A percentile compares a stretch with the other conserved stretches of the same genome.
Evolutionary conservation across 495 filamentous ascomycete species (phyloP).

Genomic region (Penicillium chermesinum): DNA sequence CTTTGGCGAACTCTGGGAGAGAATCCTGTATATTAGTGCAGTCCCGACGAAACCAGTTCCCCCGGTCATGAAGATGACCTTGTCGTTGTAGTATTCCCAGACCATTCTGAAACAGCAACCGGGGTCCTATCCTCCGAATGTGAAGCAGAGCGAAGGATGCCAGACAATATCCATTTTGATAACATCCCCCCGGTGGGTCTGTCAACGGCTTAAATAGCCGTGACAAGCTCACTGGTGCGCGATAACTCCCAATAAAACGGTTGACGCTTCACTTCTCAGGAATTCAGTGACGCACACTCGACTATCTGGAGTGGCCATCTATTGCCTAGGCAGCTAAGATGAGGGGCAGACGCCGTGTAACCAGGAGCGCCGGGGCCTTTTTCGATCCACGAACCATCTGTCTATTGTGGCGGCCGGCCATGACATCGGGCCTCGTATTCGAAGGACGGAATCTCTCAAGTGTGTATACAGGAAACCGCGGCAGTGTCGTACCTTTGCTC

Average conservation of each 20-base stretch:
- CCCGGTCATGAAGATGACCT: constrained; percentile 20
- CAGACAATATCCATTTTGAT: background rate
- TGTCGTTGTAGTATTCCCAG: constrained; percentile 25
- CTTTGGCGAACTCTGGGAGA: constrained; percentile 16
- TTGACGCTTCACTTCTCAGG: background rate
- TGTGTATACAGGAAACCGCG: background rate
- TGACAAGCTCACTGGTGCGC: background rate
- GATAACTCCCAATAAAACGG: background rate
- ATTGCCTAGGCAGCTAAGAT: constrained; percentile 11
- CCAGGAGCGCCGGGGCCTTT: constrained; percentile 6
- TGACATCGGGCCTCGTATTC: background rate
- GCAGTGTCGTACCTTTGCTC: background rate
- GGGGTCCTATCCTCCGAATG: background rate
- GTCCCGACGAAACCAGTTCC: constrained; percentile 25
- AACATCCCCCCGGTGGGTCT: background rate
- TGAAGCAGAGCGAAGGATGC: constrained; percentile 5
- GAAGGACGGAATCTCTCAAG: too few species aligned
- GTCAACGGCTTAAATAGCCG: background rate
- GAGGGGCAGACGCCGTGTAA: constrained; percentile 19
- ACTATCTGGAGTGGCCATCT: constrained; percentile 4
- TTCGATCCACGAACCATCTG: constrained; percentile 11
- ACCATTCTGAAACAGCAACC: constrained; percentile 13
- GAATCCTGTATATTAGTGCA: constrained; percentile 17
- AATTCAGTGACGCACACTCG: background rate
- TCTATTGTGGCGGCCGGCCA: background rate